Evolutionary conservation across 2,329 filamentous ascomycete genomes (phyloP).

Genomic region (Xylariaceae sp.): DNA sequence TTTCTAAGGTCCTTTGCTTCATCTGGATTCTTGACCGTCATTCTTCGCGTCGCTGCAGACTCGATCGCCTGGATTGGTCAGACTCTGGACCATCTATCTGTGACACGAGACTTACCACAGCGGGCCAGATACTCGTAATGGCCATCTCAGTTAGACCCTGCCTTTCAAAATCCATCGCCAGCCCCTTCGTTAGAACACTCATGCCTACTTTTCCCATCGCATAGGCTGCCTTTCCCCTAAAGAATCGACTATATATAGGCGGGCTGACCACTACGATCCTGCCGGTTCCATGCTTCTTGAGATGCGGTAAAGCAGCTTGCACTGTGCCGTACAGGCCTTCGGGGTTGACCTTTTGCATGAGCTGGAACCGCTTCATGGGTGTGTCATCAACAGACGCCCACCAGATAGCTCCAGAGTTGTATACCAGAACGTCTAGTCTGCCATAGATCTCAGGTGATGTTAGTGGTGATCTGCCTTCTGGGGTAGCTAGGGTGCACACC

Average conservation of each 20-base stretch:
- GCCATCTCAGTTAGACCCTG: slow-evolving; percentile 65
- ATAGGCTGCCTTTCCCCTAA: slow-evolving; percentile 81
- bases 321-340: slow-evolving; percentile 72
- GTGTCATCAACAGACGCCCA: slow-evolving; percentile 73
- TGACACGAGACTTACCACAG: slow-evolving; percentile 48
- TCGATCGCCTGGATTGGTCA: slow-evolving; percentile 54
- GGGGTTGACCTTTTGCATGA: slow-evolving; percentile 71
- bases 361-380: slow-evolving; percentile 69
- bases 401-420: slow-evolving; percentile 84
- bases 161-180: slow-evolving; percentile 76
- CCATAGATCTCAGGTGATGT: slow-evolving; percentile 43
- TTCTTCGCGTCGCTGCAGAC: slow-evolving; percentile 35
- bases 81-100: neutral
- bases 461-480: neutral
- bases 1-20: slow-evolving; percentile 60
- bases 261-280: slow-evolving; percentile 76
- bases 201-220: slow-evolving; percentile 76
- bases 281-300: slow-evolving; percentile 51
- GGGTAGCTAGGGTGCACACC: slow-evolving; percentile 19
- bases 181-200: slow-evolving; percentile 74
- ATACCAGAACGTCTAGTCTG: slow-evolving; percentile 69
- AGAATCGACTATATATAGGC: slow-evolving; percentile 81
- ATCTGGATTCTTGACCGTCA: slow-evolving; percentile 25
- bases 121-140: slow-evolving; percentile 80
- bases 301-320: slow-evolving; percentile 64